Conservation (phyloP, 257 asterid species). For the Henckelia pumila region DNA sequence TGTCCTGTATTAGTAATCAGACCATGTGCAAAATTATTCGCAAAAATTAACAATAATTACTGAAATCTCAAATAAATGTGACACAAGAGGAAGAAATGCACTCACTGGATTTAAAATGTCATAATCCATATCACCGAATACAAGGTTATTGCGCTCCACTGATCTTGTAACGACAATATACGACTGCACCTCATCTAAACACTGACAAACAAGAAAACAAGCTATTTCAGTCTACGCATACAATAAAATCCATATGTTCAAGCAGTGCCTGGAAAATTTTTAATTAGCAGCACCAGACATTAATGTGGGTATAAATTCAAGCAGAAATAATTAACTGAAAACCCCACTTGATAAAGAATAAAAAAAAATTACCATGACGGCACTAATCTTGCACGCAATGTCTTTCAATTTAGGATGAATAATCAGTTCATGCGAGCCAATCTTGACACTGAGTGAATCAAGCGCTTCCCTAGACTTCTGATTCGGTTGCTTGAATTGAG, state of each 20-base stretch:
- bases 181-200: conserved; percentile 92
- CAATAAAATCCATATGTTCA: conserved; percentile 14
- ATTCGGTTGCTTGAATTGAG: conserved; percentile 61
- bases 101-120: conserved; percentile 69
- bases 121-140: conserved; percentile 29
- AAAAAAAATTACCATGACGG: conserved; percentile 52
- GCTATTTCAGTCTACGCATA: conserved; percentile 18
- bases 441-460: conserved; percentile 50
- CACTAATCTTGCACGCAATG: conserved; percentile 62
- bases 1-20: conserved; percentile 2
- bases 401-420: conserved; percentile 59
- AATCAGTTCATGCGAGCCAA: conserved; percentile 59
- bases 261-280: not conserved
- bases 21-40: conserved; percentile 2
- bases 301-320: not conserved
- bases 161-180: conserved; percentile 76
- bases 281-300: not conserved
- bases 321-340: not conserved
- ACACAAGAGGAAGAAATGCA: conserved; percentile 18
- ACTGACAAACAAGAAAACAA: conserved; percentile 43
- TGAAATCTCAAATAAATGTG: not conserved
- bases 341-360: not conserved
- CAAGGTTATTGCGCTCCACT: conserved; percentile 34
- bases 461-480: conserved; percentile 78
- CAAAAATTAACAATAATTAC: not conserved